phyloP scores from a whole-genome alignment of 83 land plant species.

The Diphasiastrum complanatum region DNA sequence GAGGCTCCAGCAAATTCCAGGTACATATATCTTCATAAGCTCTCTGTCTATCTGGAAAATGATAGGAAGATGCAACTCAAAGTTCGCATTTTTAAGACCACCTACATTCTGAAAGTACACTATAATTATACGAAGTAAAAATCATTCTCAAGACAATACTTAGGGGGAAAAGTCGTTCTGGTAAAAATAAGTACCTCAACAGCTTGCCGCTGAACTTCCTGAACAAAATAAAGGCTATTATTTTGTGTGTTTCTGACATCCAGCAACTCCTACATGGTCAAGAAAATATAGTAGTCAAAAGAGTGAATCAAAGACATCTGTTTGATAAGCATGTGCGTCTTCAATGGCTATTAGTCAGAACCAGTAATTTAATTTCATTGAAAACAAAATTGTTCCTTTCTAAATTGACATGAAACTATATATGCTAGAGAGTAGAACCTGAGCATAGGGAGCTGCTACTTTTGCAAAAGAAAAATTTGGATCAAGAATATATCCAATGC shows the following conservation, averaged over 20 bases:
- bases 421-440: constrained; percentile 36
- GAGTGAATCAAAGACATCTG: neutral
- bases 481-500: constrained; percentile 76
- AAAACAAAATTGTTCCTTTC: neutral
- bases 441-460: constrained; percentile 94
- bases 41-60: too few species aligned
- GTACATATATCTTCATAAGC: too few species aligned
- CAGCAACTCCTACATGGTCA: constrained; percentile 72
- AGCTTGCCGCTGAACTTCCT: constrained; percentile 82
- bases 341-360: neutral
- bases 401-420: neutral
- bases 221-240: constrained; percentile 60
- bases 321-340: neutral
- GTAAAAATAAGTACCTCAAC: constrained; percentile 47
- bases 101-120: neutral
- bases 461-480: constrained; percentile 85
- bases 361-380: neutral
- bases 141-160: constrained; percentile 1
- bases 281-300: neutral
- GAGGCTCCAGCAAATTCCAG: too few species aligned
- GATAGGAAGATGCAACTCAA: too few species aligned
- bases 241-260: constrained; percentile 44
- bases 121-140: constrained; percentile 1
- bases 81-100: too few species aligned
- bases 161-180: constrained; percentile 1